A percentile compares a stretch with the other conserved stretches of the same genome.
Evolutionary conservation across 169 alveolate genomes (phyloP).

Genomic region (Cryptosporidium felis): DNA sequence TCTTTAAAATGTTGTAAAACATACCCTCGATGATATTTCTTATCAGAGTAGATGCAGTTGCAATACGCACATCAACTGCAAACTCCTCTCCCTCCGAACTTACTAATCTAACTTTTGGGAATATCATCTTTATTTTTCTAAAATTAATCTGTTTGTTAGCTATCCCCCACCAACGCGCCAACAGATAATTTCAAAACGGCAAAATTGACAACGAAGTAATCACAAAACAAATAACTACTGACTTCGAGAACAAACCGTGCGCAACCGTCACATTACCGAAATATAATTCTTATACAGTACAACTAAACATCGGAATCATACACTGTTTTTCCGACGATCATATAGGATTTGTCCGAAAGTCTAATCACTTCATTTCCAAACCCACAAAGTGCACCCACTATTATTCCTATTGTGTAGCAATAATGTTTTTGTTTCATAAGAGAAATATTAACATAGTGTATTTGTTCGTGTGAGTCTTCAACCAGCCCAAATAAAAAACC

Average conservation of each 20-base stretch:
- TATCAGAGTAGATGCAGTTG: conserved; percentile 86
- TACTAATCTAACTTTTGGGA: conserved; percentile 82
- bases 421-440: conserved; percentile 89
- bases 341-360: conserved; percentile 59
- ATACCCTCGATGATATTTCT: conserved; percentile 89
- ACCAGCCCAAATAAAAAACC: conserved; percentile 94
- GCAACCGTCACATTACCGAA: not conserved
- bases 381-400: conserved; percentile 86
- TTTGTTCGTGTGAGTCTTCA: conserved; percentile 90
- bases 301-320: conserved; percentile 62
- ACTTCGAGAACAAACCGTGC: too few relatives aligned
- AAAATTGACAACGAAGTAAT: too few relatives aligned
- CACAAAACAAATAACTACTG: too few relatives aligned
- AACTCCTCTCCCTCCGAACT: conserved; percentile 89
- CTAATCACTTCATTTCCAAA: conserved; percentile 69
- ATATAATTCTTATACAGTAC: not conserved
- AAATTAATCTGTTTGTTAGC: too few relatives aligned
- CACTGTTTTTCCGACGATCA: conserved; percentile 52
- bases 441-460: conserved; percentile 89
- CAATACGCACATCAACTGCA: conserved; percentile 88
- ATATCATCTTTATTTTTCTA: conserved; percentile 16
- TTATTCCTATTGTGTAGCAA: conserved; percentile 92
- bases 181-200: too few relatives aligned
- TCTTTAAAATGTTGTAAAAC: not conserved
- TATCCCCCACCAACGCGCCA: too few relatives aligned